Base-by-base conservation (phyloP, 345 rosid genomes). In the Ceriops tagal region DNA sequence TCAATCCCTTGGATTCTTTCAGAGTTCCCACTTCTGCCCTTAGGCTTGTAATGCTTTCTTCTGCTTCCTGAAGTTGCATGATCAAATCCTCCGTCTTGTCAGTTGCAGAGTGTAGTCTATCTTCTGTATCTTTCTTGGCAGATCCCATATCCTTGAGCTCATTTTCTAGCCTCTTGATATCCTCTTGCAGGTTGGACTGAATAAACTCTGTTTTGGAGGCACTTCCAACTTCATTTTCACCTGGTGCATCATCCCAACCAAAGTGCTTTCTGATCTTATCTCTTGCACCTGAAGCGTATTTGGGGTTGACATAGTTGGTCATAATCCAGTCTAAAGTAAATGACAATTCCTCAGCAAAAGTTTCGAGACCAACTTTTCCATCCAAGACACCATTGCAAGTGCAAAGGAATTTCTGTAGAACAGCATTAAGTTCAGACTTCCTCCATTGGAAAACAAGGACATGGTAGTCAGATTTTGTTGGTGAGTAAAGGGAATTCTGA, bases 251-350 rank as follows among this genome's bases (percentile, higher is more conserved):
- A 32, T 43, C 77, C 81, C 75, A 73, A 73, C 84, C 80, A 68
- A 86, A 81, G 71, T 80, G 89, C 77, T 74, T 82, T 73, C 82
- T 88, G 85, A 88, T 86, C 74, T 83, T 84, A 66, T 81, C 84
- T 75, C 87, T 86, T 46, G 82, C 78, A 53, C 75, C 82, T 31
- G 87, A 76, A 69, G 83, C 77, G n/a, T 81, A 78, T 57, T 69
- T 72, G 6, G 76, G 81, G 22, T 68, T 69, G 31, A 66, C 28
- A 58, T 75, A 59, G 58, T 76, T 79, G 77, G 75, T 82, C 68
- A 84, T 9, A 15, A 84, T 75, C 83, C 86, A 86, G 61, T 86
- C 81, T 62, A 86, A 57, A 49, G 82, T 65, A 67, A 51, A 47
- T 26, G 79, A 79, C 20, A 82, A 62, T 71, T 84, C 88, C 69